Conservation (phyloP, 2,329 filamentous ascomycete species). For the Plenodomus biglobosus region DNA sequence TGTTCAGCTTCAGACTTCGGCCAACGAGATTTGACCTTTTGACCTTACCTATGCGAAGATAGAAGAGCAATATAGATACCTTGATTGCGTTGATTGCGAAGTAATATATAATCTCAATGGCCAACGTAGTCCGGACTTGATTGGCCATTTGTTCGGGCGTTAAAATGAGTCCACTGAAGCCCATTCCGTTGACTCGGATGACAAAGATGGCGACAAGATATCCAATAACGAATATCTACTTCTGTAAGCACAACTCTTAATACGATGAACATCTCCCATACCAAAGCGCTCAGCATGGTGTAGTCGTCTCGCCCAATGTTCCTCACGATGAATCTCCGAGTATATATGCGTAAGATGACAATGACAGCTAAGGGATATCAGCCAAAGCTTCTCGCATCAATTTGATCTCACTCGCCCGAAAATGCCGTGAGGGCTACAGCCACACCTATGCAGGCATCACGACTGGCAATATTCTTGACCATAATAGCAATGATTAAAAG, state of each 20-base stretch:
- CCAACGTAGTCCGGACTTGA: conserved; percentile 27
- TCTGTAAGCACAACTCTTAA: neutral
- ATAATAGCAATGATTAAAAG: neutral
- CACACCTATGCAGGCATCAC: conserved; percentile 22
- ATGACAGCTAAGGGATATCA: conserved; percentile 23
- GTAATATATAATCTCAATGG: conserved; percentile 39
- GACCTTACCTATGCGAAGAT: conserved; percentile 38
- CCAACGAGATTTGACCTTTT: no score
- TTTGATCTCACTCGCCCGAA: conserved; percentile 12
- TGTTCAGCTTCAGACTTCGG: neutral
- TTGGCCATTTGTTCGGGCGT: conserved; percentile 21
- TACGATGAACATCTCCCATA: conserved; percentile 9
- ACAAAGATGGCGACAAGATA: conserved; percentile 28
- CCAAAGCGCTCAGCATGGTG: conserved; percentile 31
- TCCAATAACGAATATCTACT: conserved; percentile 9
- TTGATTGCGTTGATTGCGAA: conserved; percentile 34
- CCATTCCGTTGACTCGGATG: conserved; percentile 28
- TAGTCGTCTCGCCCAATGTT: conserved; percentile 36
- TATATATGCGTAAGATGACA: conserved; percentile 27
- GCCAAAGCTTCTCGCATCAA: neutral
- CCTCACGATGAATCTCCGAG: conserved; percentile 21
- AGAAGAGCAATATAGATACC: conserved; percentile 39
- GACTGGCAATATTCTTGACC: conserved; percentile 8
- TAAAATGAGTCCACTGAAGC: conserved; percentile 23
- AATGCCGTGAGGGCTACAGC: conserved; percentile 25